phyloP scores from a whole-genome alignment of 176 grass and related monocot species.

The Musa beccarii region DNA sequence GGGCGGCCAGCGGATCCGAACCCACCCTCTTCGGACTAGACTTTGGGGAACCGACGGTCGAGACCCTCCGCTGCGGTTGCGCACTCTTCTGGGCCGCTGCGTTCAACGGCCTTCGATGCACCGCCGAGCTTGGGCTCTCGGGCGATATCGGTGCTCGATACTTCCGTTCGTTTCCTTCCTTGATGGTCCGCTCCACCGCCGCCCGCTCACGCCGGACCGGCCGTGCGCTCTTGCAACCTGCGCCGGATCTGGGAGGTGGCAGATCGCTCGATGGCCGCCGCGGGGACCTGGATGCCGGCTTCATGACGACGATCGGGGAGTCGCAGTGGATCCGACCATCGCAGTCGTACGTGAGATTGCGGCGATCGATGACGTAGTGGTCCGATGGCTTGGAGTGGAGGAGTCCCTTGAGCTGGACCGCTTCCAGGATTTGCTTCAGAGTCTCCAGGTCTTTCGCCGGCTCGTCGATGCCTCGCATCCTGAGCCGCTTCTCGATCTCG shows the following conservation, averaged over 20 bases:
- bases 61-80: constrained; percentile 30
- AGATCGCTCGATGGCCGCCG: constrained; percentile 5
- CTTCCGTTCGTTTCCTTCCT: constrained; percentile 12
- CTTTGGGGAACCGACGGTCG: constrained; percentile 36
- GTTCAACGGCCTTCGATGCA: constrained; percentile 13
- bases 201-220: constrained; percentile 8
- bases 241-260: neutral
- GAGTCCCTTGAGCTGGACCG: constrained; percentile 85
- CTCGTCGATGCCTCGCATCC: constrained; percentile 78
- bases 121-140: constrained; percentile 33
- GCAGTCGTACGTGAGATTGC: constrained; percentile 20
- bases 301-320: constrained; percentile 73
- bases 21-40: constrained; percentile 7
- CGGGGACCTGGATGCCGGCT: constrained; percentile 23
- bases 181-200: constrained; percentile 19
- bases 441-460: constrained; percentile 64
- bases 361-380: constrained; percentile 3
- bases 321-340: neutral
- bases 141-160: constrained; percentile 24
- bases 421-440: constrained; percentile 84
- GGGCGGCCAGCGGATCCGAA: constrained; percentile 22
- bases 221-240: neutral
- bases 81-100: constrained; percentile 13
- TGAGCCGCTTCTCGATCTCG: constrained; percentile 88
- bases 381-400: constrained; percentile 28